Evolutionary conservation across 164 flowering plant species (phyloP), one percentile per base, ranked within the genome.

Genomic region (Warburgia ugandensis): DNA sequence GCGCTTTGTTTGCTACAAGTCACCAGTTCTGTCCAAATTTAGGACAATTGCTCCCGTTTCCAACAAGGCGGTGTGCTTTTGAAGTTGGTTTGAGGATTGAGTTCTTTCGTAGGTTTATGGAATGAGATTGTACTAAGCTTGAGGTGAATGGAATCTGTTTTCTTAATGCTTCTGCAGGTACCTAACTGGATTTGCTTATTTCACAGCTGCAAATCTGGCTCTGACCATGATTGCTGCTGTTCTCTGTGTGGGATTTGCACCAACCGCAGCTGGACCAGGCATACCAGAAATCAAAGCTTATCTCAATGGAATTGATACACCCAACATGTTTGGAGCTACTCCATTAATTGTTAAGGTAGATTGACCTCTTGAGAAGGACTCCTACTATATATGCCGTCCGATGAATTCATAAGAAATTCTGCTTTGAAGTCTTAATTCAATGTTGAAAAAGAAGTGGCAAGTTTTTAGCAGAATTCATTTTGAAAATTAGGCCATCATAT

Each of bases 231-330:
- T 74, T 17, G 97, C 94, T 37, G 69, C 94, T 13, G 41, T 72
- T 21, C 79, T 86, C 1, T 75, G 81, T 41, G 94, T 78, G 25
- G 68, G 52, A 13, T 77, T 86, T 50, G 97, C 97, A 2, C 97
- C 97, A 0, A 77, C 97, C 0, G 97, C 97, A 1, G 97, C 97
- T 29, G 97, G 97, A n/a, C 84, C 97, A 17, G 95, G 95, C 12
- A 84, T 90, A 40, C 97, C 97, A 5, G 97, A 90, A 59, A 77
- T 90, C 62, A 89, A 89, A 72, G 97, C 97, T 40, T 89, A 90
- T 68, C 84, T 90, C 35, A 90, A 90, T 69, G 97, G 97, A 35
- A 73, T 90, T 14, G 89, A 90, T 47, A 79, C 97, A 30, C 94
- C 94, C 25, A 66, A 82, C 62, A 86, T 90, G 89, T 86, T 64